phyloP scores from a whole-genome alignment of 2,329 filamentous ascomycete species.

The Paraphoma chrysanthemicola region DNA sequence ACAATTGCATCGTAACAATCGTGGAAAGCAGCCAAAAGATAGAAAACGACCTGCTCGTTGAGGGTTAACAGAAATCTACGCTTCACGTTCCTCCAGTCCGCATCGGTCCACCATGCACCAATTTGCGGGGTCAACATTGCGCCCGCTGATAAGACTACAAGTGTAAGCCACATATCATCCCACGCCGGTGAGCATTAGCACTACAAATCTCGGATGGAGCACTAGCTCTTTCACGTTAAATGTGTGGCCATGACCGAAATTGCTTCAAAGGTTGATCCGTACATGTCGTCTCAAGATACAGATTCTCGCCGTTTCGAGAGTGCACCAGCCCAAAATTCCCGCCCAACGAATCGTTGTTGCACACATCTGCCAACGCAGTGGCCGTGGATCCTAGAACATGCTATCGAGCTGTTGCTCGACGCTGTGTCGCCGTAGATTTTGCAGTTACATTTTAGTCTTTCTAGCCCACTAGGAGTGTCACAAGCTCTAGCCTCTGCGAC shows the following conservation, averaged over 20 bases:
- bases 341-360: constrained; percentile 29
- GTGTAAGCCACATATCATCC: neutral
- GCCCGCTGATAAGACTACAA: neutral
- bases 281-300: constrained; percentile 54
- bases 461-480: constrained; percentile 55
- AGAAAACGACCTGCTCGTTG: neutral
- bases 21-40: constrained; percentile 1
- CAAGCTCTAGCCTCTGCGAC: constrained; percentile 53
- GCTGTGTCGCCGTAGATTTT: constrained; percentile 56
- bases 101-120: neutral
- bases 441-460: constrained; percentile 57
- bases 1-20: constrained; percentile 42
- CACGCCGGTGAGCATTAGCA: neutral
- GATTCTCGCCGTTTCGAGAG: constrained; percentile 56
- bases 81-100: neutral
- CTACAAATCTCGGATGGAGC: constrained; percentile 30
- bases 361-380: constrained; percentile 26
- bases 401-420: constrained; percentile 58
- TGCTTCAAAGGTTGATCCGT: constrained; percentile 20
- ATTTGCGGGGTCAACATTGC: neutral
- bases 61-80: neutral
- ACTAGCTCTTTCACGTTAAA: constrained; percentile 48
- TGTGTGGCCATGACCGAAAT: no score
- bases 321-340: constrained; percentile 54
- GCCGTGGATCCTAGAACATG: constrained; percentile 57